phyloP scores from a whole-genome alignment of 2,329 filamentous ascomycete species.

The Phaeoacremonium minimum region DNA sequence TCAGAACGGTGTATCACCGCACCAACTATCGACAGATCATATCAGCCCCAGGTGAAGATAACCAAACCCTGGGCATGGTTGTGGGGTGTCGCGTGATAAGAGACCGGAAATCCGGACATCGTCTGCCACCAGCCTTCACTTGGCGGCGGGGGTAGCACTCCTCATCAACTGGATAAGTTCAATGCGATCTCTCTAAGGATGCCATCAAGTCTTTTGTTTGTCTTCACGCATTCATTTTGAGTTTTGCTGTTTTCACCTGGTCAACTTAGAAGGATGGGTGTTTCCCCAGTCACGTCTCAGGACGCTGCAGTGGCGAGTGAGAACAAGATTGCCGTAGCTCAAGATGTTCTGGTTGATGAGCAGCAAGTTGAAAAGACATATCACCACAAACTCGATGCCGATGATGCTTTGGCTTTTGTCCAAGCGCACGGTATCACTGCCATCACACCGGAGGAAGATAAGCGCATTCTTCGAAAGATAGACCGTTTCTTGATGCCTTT shows the following conservation, averaged over 20 bases:
- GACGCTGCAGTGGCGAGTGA: neutral
- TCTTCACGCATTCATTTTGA: neutral
- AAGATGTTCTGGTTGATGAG: neutral
- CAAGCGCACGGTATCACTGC: slow-evolving; percentile 19
- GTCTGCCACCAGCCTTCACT: too few relatives aligned
- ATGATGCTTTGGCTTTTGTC: neutral
- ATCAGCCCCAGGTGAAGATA: too few relatives aligned
- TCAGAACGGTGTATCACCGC: neutral
- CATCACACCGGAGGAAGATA: slow-evolving; percentile 33
- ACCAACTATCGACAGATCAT: neutral
- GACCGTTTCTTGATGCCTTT: slow-evolving; percentile 42
- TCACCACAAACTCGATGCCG: neutral
- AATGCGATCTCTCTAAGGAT: neutral
- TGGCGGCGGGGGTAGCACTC: too few relatives aligned
- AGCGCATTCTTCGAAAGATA: slow-evolving; percentile 36
- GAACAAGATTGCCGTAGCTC: neutral
- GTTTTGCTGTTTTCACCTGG: neutral
- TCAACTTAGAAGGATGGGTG: neutral
- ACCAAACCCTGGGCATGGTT: too few relatives aligned
- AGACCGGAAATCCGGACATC: too few relatives aligned
- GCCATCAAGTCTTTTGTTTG: neutral
- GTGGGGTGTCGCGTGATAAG: neutral
- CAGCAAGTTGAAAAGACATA: neutral
- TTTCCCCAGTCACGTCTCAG: neutral
- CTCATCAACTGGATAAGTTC: neutral